Percentiles rank a stretch among this genome's conserved stretches.
Conservation (phyloP, 1,284 basidiomycete genomes). For the Ganoderma leucocontextum region DNA sequence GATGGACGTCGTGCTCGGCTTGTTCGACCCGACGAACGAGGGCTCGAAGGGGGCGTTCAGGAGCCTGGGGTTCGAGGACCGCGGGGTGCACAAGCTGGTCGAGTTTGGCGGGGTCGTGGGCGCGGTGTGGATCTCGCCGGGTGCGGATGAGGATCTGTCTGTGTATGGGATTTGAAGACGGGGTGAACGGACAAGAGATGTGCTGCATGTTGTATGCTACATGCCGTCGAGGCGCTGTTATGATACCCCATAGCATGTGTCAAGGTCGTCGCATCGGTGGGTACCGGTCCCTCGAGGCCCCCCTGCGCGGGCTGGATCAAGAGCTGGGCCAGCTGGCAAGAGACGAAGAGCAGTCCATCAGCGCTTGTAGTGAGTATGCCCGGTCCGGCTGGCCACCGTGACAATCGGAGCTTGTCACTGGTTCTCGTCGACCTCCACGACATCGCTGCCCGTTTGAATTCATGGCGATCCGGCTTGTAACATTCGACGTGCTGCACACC, state of each 20-base stretch:
- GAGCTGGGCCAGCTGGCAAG: not conserved
- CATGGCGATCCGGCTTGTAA: slow-evolving; percentile 61
- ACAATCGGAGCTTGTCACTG: not conserved
- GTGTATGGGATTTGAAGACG: slow-evolving; percentile 12
- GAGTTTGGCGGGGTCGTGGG: slow-evolving; percentile 8
- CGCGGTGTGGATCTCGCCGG: slow-evolving; percentile 17
- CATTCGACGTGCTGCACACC: slow-evolving; percentile 78
- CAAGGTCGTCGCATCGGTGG: not conserved
- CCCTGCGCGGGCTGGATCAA: not conserved
- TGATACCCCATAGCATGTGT: not conserved
- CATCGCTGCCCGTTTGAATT: not conserved
- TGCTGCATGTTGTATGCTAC: not conserved
- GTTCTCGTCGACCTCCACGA: not conserved
- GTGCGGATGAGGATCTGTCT: slow-evolving; percentile 11
- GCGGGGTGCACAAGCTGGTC: slow-evolving; percentile 6
- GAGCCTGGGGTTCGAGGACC: slow-evolving; percentile 19
- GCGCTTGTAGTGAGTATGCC: not conserved
- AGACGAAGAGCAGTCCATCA: not conserved
- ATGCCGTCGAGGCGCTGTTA: not conserved
- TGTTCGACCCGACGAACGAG: slow-evolving; percentile 14
- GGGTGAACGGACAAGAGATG: not conserved
- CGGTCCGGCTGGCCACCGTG: not conserved
- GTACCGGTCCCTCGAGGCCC: too few relatives aligned
- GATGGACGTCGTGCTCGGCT: slow-evolving; percentile 12
- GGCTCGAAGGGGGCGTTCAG: slow-evolving; percentile 13